Percentiles rank a stretch among this genome's conserved stretches.
These are phyloP conservation scores for Lepidium aucheri DNA, from an alignment of 345 rosid genomes.

Conservation along the genomic window DNA sequence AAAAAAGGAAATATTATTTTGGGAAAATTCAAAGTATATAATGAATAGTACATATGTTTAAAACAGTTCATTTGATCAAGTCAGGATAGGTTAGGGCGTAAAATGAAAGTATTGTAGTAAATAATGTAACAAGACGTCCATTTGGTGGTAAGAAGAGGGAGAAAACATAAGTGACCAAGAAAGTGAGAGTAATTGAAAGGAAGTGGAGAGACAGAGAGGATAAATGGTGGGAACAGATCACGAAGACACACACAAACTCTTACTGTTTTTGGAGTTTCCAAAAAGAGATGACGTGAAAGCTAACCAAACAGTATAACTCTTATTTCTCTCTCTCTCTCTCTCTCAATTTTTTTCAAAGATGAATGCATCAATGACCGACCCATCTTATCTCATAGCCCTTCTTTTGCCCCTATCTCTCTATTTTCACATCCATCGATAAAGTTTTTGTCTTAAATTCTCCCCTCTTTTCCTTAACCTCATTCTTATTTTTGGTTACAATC, in stretches of 20 bases:
- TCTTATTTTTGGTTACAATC: constrained; percentile 14
- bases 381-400: constrained; percentile 20
- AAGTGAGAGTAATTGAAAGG: constrained; percentile 16
- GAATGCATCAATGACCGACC: constrained; percentile 28
- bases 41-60: neutral
- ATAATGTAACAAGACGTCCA: neutral
- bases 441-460: constrained; percentile 10
- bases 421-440: constrained; percentile 21
- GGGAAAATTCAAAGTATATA: too few relatives aligned
- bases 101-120: neutral
- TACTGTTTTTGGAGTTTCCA: constrained; percentile 30
- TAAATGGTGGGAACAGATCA: constrained; percentile 29
- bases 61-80: neutral
- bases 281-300: constrained; percentile 32
- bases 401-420: constrained; percentile 18
- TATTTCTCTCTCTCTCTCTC: constrained; percentile 4
- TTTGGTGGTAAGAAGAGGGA: neutral
- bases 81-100: neutral
- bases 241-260: constrained; percentile 25
- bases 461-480: constrained; percentile 10
- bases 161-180: constrained; percentile 12
- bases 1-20: too few relatives aligned
- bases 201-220: constrained; percentile 30
- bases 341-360: constrained; percentile 23
- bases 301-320: constrained; percentile 15